A percentile compares a stretch with the other conserved stretches of the same genome.
Conservation (phyloP, 192 early-diverging fungal species). For the Coemansia sp. region DNA sequence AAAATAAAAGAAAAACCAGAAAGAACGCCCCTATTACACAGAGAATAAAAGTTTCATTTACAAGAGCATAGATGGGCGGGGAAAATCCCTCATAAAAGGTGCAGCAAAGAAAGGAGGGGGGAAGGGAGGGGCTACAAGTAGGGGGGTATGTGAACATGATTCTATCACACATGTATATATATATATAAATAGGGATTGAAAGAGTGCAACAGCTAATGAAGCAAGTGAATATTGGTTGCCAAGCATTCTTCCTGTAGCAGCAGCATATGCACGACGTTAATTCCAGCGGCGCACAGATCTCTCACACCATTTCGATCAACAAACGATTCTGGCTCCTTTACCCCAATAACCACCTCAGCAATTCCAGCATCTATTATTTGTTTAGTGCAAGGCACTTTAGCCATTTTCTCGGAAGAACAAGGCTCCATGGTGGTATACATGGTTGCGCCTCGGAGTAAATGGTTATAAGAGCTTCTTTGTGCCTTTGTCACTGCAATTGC, state of each 20-base stretch:
- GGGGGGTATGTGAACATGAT: too few relatives aligned
- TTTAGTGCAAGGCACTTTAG: constrained; percentile 73
- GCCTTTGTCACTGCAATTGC: constrained; percentile 28
- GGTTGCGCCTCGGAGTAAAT: constrained; percentile 47
- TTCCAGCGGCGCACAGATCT: constrained; percentile 62
- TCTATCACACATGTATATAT: not conserved
- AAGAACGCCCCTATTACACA: too few relatives aligned
- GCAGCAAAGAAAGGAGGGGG: too few relatives aligned
- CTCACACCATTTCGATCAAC: constrained; percentile 74
- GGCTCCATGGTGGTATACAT: constrained; percentile 99
- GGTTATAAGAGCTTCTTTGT: not conserved
- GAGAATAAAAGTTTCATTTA: too few relatives aligned
- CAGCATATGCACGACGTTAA: constrained; percentile 69
- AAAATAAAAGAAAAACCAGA: too few relatives aligned
- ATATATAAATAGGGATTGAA: not conserved
- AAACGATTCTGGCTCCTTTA: constrained; percentile 84
- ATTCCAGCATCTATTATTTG: constrained; percentile 70
- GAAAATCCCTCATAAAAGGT: too few relatives aligned
- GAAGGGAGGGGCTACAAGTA: too few relatives aligned
- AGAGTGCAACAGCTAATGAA: too few relatives aligned
- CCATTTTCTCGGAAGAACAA: constrained; percentile 68
- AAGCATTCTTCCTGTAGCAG: constrained; percentile 72
- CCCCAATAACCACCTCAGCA: constrained; percentile 75
- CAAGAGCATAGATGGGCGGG: too few relatives aligned
- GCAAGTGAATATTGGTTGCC: constrained; percentile 63